A percentile compares a stretch with the other conserved stretches of the same genome.
These are phyloP conservation scores for Verticillium klebahnii DNA, from an alignment of 2,329 filamentous ascomycete species.

Conservation along the genomic window DNA sequence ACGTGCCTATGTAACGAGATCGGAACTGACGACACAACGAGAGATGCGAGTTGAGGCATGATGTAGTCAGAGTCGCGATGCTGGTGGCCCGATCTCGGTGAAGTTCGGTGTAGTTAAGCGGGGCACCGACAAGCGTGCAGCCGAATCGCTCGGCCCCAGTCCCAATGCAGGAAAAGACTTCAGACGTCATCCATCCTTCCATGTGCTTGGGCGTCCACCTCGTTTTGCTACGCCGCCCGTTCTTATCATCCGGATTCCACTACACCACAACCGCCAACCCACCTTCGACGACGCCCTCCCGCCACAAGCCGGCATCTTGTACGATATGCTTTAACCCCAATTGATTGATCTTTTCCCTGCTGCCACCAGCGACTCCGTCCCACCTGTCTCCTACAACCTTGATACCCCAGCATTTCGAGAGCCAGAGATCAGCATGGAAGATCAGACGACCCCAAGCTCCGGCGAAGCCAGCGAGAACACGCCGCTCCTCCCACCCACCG, in stretches of 20 bases:
- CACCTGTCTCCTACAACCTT: neutral
- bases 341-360: neutral
- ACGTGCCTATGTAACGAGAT: neutral
- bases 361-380: neutral
- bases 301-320: neutral
- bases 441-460: conserved; percentile 10
- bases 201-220: neutral
- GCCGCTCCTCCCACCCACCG: conserved; percentile 27
- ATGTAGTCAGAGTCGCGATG: neutral
- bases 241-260: neutral
- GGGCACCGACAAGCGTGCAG: neutral
- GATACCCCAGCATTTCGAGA: neutral
- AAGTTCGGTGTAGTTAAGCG: neutral
- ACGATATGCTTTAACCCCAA: neutral
- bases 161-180: conserved; percentile 5
- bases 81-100: neutral
- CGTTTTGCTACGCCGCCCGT: neutral
- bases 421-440: conserved; percentile 9
- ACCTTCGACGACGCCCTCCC: neutral
- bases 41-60: neutral
- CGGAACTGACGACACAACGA: too few relatives aligned
- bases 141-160: neutral
- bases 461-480: conserved; percentile 23
- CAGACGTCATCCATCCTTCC: conserved; percentile 6
- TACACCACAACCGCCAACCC: neutral